These are phyloP conservation scores for Monosporozyma unispora DNA, from an alignment of 805 yeast genomes.

Conservation along the genomic window DNA sequence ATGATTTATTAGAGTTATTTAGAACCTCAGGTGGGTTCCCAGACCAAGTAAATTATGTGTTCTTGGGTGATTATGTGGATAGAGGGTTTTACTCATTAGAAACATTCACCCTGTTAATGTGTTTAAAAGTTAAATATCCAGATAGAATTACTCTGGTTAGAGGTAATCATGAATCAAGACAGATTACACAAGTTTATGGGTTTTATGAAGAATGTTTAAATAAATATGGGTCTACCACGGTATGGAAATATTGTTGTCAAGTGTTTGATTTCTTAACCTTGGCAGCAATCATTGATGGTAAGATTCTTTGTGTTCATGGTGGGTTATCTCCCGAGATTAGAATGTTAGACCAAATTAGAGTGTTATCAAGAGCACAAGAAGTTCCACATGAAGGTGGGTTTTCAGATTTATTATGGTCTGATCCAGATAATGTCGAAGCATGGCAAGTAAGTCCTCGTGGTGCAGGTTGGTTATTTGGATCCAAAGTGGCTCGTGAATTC, in stretches of 20 bases:
- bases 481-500: conserved; percentile 89
- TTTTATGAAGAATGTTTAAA: conserved; percentile 92
- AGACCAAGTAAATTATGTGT: conserved; percentile 68
- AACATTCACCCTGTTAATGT: conserved; percentile 89
- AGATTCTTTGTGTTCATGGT: conserved; percentile 91
- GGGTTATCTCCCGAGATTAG: conserved; percentile 95
- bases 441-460: conserved; percentile 99
- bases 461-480: conserved; percentile 97
- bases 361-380: conserved; percentile 90
- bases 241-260: conserved; percentile 94
- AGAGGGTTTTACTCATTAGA: conserved; percentile 94
- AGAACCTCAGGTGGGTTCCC: conserved; percentile 92
- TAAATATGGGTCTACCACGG: conserved; percentile 89
- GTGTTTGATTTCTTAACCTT: conserved; percentile 89
- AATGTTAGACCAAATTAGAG: conserved; percentile 94
- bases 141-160: conserved; percentile 79
- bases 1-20: conserved; percentile 83
- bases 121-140: conserved; percentile 82
- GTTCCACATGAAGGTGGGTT: conserved; percentile 99
- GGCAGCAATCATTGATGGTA: conserved; percentile 94
- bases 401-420: conserved; percentile 96
- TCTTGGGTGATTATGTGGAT: conserved; percentile 94
- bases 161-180: conserved; percentile 97
- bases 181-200: conserved; percentile 97
- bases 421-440: conserved; percentile 94